Evolutionary conservation across 441 rosid species (phyloP).

Genomic region (Hura crepitans): DNA sequence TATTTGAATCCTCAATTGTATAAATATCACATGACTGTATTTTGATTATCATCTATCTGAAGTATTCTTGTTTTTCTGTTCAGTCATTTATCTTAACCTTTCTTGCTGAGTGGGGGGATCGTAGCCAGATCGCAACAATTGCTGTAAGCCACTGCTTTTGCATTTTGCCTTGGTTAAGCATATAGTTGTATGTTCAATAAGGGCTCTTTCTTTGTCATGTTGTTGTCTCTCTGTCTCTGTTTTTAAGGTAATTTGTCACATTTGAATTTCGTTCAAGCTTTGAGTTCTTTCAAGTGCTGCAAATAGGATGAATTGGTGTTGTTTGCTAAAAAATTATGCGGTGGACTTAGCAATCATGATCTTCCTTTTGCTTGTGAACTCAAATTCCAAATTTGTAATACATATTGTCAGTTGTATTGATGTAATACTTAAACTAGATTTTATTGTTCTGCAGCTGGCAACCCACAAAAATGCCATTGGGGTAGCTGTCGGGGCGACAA

Average conservation of each 20-base stretch:
- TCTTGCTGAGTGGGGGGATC: conserved; percentile 99
- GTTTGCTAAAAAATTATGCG: too few relatives aligned
- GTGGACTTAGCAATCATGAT: too few relatives aligned
- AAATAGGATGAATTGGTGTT: too few relatives aligned
- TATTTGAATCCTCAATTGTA: not conserved
- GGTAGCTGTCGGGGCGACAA: conserved; percentile 83
- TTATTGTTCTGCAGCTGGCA: conserved; percentile 59
- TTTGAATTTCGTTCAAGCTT: too few relatives aligned
- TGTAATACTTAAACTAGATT: conserved; percentile 1
- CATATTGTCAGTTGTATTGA: not conserved
- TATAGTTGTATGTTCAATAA: not conserved
- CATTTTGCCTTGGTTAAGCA: not conserved
- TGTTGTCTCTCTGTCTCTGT: not conserved
- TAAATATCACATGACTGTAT: not conserved
- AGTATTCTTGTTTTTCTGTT: conserved; percentile 18
- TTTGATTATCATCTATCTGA: conserved; percentile 8
- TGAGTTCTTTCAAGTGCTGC: too few relatives aligned
- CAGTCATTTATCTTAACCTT: conserved; percentile 94
- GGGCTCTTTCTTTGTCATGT: not conserved
- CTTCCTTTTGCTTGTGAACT: not conserved
- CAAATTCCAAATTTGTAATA: not conserved
- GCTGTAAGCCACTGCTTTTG: conserved; percentile 59
- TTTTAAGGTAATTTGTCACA: not conserved
- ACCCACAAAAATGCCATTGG: conserved; percentile 94
- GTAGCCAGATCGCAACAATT: conserved; percentile 98